Evolutionary conservation across 2,329 filamentous ascomycete genomes (phyloP), one percentile per base, ranked within the genome.

Genomic region (Phialophora chinensis): DNA sequence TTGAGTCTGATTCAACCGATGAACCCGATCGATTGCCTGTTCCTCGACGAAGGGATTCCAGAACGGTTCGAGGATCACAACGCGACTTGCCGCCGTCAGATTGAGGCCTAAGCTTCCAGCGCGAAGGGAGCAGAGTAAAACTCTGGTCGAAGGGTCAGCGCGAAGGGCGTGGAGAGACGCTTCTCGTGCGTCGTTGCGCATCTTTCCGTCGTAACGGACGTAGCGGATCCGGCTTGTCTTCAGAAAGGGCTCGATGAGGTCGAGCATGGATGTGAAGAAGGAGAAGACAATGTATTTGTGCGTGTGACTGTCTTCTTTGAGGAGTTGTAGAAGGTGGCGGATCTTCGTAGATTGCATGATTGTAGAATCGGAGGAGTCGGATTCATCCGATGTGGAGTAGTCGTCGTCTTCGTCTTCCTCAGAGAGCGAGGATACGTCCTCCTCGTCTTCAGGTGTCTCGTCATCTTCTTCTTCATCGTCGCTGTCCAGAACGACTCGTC

Each of bases 31-130:
- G 73, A 99, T 99, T 57, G 95, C 95, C 83, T 99, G 95, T 78
- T 99, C 95, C 82, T 99, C 95, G 38, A 99, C 92, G 75, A 99
- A 99, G 2, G 93, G 95, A 78, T 99, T 99, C 95, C 95, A 99
- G 79, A 99, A 99, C 0, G 95, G 95, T 78, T 99, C 95, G 52
- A 99, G 84, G 72, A 99, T 96, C 60, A 99, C 89, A 3, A 99
- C 95, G 20, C 95, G 87, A 69, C 91, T 95, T 10, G 95, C 95
- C 0, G 93, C 95, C 6, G 95, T 99, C 61, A 99, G 83, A 78
- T 99, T 99, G 31, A 99, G 87, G 2, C 95, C 95, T 54, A 99
- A 80, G 58, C 92, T 93, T 70, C 95, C 95, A 74, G 95, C 98
- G 74, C 96, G 95, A 70, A 99, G 84, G 79, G 91, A 96, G 79